Base-by-base conservation (phyloP, 257 asterid species). In the Catharanthus roseus region DNA sequence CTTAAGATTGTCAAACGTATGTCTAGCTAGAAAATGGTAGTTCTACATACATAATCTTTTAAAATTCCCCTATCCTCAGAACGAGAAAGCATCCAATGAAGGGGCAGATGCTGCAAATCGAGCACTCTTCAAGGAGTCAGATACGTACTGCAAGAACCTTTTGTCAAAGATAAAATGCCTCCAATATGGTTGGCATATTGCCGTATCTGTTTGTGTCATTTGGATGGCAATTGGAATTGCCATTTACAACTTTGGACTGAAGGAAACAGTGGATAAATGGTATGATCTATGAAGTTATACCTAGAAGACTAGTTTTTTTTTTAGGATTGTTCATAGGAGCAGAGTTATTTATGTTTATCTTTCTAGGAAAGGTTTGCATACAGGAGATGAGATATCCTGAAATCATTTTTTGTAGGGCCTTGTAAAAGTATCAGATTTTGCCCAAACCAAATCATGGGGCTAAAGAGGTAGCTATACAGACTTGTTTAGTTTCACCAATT, bases 71-170 rank as follows among this genome's bases (percentile, higher is more conserved):
- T 45, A 31, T 74, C 47, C 39, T 70, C 83, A 93, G 98, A 93
- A 90, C 57, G 90, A 85, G 85, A 80, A 86, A 74, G 89, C 86
- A 41, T 72, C 81, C n/a, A 80, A 73, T 66, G 88, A 78, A 6
- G 90, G 79, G 47, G 88, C 36, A 44, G 93, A 87, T 72, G 88
- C 21, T 68, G 38, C 68, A 41, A 80, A 41, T 58, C 86, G 72
- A 77, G 77, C 76, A 50, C 34, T 54, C 36, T 81, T 82, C 67
- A 84, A 78, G 82, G 93, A 93, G 36, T 91, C 97, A 0, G 93
- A 88, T 62, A 88, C 82, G 65, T 85, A 86, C 80, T 81, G 92
- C 70, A 90, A 78, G 80, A 57, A 73, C 51, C 18, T 93, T 44
- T 53, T 44, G 71, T 86, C 86, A 56, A 87, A 70, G 84, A 58